Evolutionary conservation across 2,329 filamentous ascomycete species (phyloP), one percentile per base, ranked within the genome.

Genomic region (Aurifilum marmelostoma): DNA sequence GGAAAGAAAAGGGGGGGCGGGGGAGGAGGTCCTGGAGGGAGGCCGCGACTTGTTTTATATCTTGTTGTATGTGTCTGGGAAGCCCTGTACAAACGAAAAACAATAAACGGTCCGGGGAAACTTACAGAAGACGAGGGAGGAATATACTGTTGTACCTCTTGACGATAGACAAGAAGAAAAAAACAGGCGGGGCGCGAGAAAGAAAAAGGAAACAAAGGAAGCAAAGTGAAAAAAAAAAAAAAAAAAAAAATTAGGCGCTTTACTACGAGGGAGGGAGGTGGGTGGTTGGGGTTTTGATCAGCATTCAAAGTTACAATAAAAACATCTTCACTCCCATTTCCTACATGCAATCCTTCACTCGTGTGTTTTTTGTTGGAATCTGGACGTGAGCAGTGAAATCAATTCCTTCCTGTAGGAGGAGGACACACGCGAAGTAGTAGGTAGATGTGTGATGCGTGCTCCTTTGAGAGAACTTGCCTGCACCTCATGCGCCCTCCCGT

Each of bases 241-340:
- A 12, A 14, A 52, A 3, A 1, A 56, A 18, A 54, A 56, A 56
- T 18, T 3, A 7, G 52, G 27, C 24, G 12, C 52, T 56, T 27
- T 32, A n/a, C n/a, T 34, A 16, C n/a, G 50, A 54, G 52, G 62
- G 62, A 61, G 37, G 39, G 1, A 11, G 52, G 52, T 56, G n/a
- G 52, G 43, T 47, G 43, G 43, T n/a, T 21, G 41, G 21, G 43
- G 43, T 47, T 56, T 29, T n/a, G 21, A 65, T 39, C 39, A 68
- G 47, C 37, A 37, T 59, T 59, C 56, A 1, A n/a, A 2, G 32
- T 62, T 58, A 63, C 39, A 69, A 70, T 69, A 69, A 63, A 69
- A 63, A 70, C 50, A 70, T 70, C 69, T 68, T 70, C 69, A 70
- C 69, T 70, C 69, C 60, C 56, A 24, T 58, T 39, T 39, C 9